Evolutionary conservation across 2,329 filamentous ascomycete genomes (phyloP).

Genomic region (Achaetomium macrosporum): DNA sequence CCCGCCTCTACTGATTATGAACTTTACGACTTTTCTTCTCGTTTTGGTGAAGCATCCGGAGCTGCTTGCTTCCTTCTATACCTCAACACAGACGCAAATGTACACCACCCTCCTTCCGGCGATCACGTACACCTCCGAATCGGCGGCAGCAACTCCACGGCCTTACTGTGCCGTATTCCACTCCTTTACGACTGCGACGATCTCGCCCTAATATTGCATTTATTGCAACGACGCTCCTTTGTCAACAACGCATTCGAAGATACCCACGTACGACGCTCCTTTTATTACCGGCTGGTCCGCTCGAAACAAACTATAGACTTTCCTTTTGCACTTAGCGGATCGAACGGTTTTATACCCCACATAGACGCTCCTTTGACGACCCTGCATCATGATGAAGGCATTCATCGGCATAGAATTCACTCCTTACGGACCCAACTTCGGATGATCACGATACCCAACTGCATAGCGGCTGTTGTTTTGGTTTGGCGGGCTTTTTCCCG

Average conservation of each 20-base stretch:
- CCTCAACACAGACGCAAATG: slow-evolving; percentile 33
- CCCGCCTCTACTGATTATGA: slow-evolving; percentile 7
- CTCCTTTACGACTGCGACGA: slow-evolving; percentile 34
- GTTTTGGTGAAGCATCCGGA: slow-evolving; percentile 26
- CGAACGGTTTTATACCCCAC: slow-evolving; percentile 16
- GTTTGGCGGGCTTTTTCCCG: slow-evolving; percentile 28
- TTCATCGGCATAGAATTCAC: slow-evolving; percentile 36
- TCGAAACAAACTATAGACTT: slow-evolving; percentile 35
- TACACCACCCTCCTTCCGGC: slow-evolving; percentile 29
- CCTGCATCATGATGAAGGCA: slow-evolving; percentile 32
- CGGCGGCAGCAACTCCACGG: slow-evolving; percentile 20
- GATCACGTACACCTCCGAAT: slow-evolving; percentile 19
- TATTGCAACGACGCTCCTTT: slow-evolving; percentile 31
- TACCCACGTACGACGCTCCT: slow-evolving; percentile 42
- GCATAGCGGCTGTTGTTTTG: slow-evolving; percentile 49
- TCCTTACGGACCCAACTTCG: slow-evolving; percentile 36
- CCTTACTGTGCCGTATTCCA: slow-evolving; percentile 25
- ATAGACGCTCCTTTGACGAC: slow-evolving; percentile 26
- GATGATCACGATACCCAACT: slow-evolving; percentile 43
- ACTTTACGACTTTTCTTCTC: slow-evolving; percentile 18
- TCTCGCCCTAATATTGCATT: slow-evolving; percentile 19
- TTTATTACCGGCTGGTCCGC: slow-evolving; percentile 25
- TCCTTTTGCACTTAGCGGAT: slow-evolving; percentile 32
- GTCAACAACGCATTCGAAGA: slow-evolving; percentile 27
- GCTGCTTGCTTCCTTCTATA: slow-evolving; percentile 24